Evolutionary conservation across 2,329 filamentous ascomycete species (phyloP), one percentile per base, ranked within the genome.

Genomic region (Exserohilum rostratum): DNA sequence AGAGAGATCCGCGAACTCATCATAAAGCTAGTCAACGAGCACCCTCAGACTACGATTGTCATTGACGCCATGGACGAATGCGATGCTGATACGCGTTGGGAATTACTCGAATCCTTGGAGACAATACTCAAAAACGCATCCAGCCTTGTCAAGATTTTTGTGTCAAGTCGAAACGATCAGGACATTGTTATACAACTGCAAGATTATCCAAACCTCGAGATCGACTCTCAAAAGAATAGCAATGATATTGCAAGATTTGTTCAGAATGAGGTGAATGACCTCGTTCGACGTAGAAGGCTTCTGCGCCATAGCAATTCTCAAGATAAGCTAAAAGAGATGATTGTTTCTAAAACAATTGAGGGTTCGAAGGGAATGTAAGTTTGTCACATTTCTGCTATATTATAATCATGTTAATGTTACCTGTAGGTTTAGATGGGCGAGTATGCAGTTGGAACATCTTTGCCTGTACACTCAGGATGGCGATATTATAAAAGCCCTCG

Each of bases 21-120:
- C 25, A 30, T 7, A 17, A 46, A 65, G 35, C 52, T 74, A 20
- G 50, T 64, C 15, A 54, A 53, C 15, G 6, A 53, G 10, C 57
- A 65, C 48, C 53, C 55, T 33, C 46, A 48, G 37, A 62, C 65
- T 3, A 72, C 59, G 1, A 72, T 77, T 13, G 34, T 76, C 3
- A 68, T 77, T 31, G 72, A 76, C 51, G 73, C 69, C 15, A 54
- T 77, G 17, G 74, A 76, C 51, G 73, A 76, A 57, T 68, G 66
- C 45, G 59, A 75, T 25, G 35, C 53, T 37, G n/a, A 35, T 22
- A 54, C 45, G 13, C 60, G 71, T 25, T 33, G 53, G 22, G 44
- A 63, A 22, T 44, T 65, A 9, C 52, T 76, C 2, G 47, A 68
- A 38, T 53, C 58, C 27, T 45, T 77, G n/a, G 49, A 67, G 3